Base-by-base conservation (phyloP, 768 basidiomycete genomes). In the Gautieria morchelliformis region DNA sequence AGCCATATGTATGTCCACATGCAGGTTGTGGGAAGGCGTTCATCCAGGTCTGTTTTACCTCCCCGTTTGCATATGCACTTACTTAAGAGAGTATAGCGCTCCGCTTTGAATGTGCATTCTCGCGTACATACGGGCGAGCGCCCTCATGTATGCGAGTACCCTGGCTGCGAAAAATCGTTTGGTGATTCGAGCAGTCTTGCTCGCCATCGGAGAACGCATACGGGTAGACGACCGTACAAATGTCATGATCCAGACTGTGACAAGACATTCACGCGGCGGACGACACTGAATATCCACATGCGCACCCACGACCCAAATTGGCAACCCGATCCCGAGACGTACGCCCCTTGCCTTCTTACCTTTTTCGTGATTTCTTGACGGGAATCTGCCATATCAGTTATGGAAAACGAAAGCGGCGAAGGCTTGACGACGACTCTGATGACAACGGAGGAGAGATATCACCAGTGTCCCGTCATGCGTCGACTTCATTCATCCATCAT, bases 41-140 rank as follows among this genome's bases (percentile, higher is more conserved):
- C 64, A 93, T 94, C 64, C 91, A 94, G 81, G 91, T 90, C 68
- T 55, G 69, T 65, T 33, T 24, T 27, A 6, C 22, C 27, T n/a
- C 42, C 35, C 37, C 44, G 8, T 58, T 39, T 45, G 20, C 32
- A 30, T 49, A n/a, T 42, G 22, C 33, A 12, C 49, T 54, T 9
- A 41, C 24, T 60, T 46, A 30, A 37, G 46, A 52, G 61, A 59
- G 60, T 59, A 48, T 68, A 95, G 88, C 83, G 89, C 54, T 93
- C 91, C 19, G 92, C 92, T 27, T 74, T 95, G 58, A 89, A 89
- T 60, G 92, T 95, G 1, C 93, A 95, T 68, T 75, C 78, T 52
- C 84, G 93, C 19, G 89, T 92, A 3, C 93, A 95, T 67, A 93
- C 93, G 5, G 93, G 93, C 40, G 93, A 95, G 72, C 89, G 91